Evolutionary conservation across 257 asterid species (phyloP), one percentile per base, ranked within the genome.

Genomic region (Rhazya stricta): DNA sequence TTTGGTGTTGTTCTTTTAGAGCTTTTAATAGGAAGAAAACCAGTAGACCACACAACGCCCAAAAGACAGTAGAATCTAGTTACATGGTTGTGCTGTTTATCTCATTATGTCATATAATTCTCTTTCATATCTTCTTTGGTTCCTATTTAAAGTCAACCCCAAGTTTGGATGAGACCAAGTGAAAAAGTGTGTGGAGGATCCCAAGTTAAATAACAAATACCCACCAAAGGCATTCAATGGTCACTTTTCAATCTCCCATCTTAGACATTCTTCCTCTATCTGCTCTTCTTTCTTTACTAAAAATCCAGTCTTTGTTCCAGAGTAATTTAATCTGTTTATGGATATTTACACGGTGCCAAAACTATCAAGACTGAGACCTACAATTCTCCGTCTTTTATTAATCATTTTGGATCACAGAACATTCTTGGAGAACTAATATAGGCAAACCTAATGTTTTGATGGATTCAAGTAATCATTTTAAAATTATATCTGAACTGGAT

Each of bases 41-140:
- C 98, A 0, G 98, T 91, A 18, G 98, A 92, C 78, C 97, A 92
- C 84, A 92, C 98, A 19, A 89, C 91, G 98, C 98, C 98, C 30
- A 92, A 92, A 79, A 97, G 98, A 13, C 97, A 92, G 77, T 97
- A 91, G 70, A 93, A 97, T 84, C 79, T 91, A 18, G 98, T 89
- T 74, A 93, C 98, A 4, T 93, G 97, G 98, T 96, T 89, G 54
- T 23, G 78, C 76, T 25, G 10, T 63, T 46, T 13, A 29, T 19
- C 1, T 30, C 16, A 6, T 10, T 5, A 3, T 29, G 9, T 6
- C 9, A 4, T n/a, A 41, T 57, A 25, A 29, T 19, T 30, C 56
- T 51, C 53, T 37, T 29, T 6, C 3, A 32, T 21, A 41, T 58
- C 29, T 37, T 16, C 36, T 48, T 66, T 29, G 25, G 41, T 62